These are phyloP conservation scores for Pichia kudriavzevii DNA, from an alignment of 1,139 yeast species.

Conservation along the genomic window DNA sequence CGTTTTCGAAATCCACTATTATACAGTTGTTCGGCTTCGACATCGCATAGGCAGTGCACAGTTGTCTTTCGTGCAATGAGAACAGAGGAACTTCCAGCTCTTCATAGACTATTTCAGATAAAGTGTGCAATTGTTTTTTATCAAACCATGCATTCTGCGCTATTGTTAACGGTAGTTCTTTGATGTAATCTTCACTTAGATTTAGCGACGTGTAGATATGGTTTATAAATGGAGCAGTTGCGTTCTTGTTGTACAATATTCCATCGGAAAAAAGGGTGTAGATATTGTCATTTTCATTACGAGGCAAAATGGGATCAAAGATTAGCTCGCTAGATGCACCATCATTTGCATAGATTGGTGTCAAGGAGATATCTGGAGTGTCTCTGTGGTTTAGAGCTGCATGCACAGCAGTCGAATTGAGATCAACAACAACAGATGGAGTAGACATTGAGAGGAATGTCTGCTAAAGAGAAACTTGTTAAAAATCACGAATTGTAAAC, in stretches of 20 bases:
- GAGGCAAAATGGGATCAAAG: constrained; percentile 12
- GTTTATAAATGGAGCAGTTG: constrained; percentile 51
- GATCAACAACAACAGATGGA: constrained; percentile 59
- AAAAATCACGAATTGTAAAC: too few relatives aligned
- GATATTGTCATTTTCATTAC: constrained; percentile 24
- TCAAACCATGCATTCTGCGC: constrained; percentile 62
- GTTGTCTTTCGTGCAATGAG: constrained; percentile 60
- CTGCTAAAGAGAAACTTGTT: too few relatives aligned
- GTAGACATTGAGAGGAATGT: background rate
- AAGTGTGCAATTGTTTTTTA: constrained; percentile 41
- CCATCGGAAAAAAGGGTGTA: constrained; percentile 63
- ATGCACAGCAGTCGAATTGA: constrained; percentile 56
- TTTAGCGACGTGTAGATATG: constrained; percentile 46
- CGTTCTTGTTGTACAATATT: constrained; percentile 57
- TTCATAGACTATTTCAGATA: constrained; percentile 60
- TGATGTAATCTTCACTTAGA: constrained; percentile 31
- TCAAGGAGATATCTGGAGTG: constrained; percentile 51
- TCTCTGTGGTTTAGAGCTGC: constrained; percentile 68
- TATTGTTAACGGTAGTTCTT: constrained; percentile 55
- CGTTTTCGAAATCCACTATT: constrained; percentile 62
- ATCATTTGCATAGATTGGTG: constrained; percentile 45
- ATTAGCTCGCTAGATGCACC: constrained; percentile 8
- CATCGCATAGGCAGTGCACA: constrained; percentile 61
- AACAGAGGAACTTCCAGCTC: constrained; percentile 58
- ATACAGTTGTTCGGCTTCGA: constrained; percentile 58